Percentiles rank a stretch among this genome's conserved stretches.
These are phyloP conservation scores for Capronia americana DNA, from an alignment of 2,329 filamentous ascomycete genomes.

Conservation along the genomic window DNA sequence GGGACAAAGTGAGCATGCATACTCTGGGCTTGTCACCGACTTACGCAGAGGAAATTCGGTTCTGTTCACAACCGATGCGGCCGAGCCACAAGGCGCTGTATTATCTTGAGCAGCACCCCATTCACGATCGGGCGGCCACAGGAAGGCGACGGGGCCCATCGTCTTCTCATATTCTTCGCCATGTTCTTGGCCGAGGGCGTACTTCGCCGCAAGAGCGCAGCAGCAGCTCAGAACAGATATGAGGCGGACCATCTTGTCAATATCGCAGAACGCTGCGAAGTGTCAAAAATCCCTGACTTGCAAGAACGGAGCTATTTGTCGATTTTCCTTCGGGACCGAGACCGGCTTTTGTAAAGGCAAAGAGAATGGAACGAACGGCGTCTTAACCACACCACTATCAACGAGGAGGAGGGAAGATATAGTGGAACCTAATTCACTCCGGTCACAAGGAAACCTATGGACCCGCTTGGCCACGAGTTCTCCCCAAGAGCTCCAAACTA, in stretches of 20 bases:
- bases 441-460: not conserved
- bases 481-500: not conserved
- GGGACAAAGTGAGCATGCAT: conserved; percentile 14
- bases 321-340: not conserved
- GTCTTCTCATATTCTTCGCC: conserved; percentile 39
- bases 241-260: conserved; percentile 8
- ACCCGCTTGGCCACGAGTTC: not conserved
- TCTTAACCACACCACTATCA: not conserved
- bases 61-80: conserved; percentile 55
- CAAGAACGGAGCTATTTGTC: no score
- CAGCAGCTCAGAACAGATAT: not conserved
- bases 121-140: conserved; percentile 65
- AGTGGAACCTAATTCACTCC: not conserved
- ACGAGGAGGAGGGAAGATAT: not conserved
- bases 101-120: conserved; percentile 65
- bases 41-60: conserved; percentile 64
- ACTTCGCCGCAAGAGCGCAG: conserved; percentile 10
- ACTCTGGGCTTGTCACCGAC: conserved; percentile 31
- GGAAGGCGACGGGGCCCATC: conserved; percentile 66
- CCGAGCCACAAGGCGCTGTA: conserved; percentile 63
- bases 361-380: not conserved
- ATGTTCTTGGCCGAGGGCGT: conserved; percentile 27
- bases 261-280: not conserved
- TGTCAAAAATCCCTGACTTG: not conserved
- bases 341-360: not conserved